Base-by-base conservation (phyloP, 2,329 filamentous ascomycete species). In the Colletotrichum sp. region DNA sequence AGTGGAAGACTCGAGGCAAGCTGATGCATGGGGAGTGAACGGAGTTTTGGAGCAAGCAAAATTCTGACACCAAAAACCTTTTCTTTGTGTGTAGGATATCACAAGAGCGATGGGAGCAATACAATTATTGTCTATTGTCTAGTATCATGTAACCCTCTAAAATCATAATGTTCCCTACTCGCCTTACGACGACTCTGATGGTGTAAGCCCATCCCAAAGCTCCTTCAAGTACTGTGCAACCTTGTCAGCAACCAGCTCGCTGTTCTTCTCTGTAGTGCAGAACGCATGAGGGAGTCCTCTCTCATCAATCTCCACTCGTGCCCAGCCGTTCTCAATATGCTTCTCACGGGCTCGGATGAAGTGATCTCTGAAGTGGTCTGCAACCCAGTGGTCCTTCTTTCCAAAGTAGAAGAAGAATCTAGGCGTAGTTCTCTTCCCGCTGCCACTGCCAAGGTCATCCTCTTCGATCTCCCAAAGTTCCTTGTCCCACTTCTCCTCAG, bases 391-490 rank as follows among this genome's bases (percentile, higher is more conserved):
- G 76, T 94, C 92, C 67, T 89, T 83, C 76, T 88, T 84, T 3
- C 88, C 92, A 78, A 92, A 93, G 66, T 92, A 90, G 77, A 93
- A 87, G 78, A 90, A 89, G 79, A 93, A 90, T 76, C 88, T 91
- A 2, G 88, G 88, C 26, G 82, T 75, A 52, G 69, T n/a, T 69
- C 71, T 15, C 43, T 55, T 7, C 61, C 18, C 32, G 77, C 21
- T 3, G 65, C 77, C 13, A 1, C 77, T 2, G 64, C 77, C 18
- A 1, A 77, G 78, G 1, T 76, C 74, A 4, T 77, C 79, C 16
- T 77, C 79, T 0, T 77, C 79, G 1, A 79, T 81, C 66, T 89
- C 90, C 91, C 92, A 93, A 30, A 93, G 82, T 77, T 90, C 89
- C 26, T 90, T 87, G 12, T 87, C 87, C 92, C 92, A 93, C 66